Conservation (phyloP, 768 basidiomycete species). For the Dendrothele bispora region DNA sequence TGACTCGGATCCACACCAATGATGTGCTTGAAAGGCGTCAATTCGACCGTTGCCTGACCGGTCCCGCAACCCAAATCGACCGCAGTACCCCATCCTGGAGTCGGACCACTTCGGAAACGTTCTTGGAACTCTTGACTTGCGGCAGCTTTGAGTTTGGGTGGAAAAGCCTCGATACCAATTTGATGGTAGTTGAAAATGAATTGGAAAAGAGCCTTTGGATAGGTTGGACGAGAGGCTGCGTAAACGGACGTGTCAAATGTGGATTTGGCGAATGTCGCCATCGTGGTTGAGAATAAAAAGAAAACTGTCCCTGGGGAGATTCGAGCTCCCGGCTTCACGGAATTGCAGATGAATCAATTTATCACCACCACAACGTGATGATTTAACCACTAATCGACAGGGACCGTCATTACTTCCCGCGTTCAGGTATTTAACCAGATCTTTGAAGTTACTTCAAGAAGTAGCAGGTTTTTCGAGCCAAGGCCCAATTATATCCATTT, state of each 20-base stretch:
- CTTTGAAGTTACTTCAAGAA: too few relatives aligned
- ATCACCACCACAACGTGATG: constrained; percentile 17
- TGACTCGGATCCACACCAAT: constrained; percentile 75
- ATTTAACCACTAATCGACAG: constrained; percentile 24
- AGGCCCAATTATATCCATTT: too few relatives aligned
- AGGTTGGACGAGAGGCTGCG: constrained; percentile 50
- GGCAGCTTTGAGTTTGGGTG: too few relatives aligned
- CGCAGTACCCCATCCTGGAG: constrained; percentile 50
- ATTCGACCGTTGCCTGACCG: constrained; percentile 72
- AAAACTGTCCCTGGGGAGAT: constrained; percentile 21
- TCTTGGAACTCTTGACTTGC: too few relatives aligned
- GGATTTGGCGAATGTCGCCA: constrained; percentile 55
- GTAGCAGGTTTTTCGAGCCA: too few relatives aligned
- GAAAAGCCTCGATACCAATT: constrained; percentile 12
- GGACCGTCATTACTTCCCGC: too few relatives aligned
- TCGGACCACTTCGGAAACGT: not conserved
- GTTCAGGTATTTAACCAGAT: too few relatives aligned
- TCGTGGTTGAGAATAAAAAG: constrained; percentile 24
- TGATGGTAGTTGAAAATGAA: constrained; percentile 45
- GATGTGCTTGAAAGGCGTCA: constrained; percentile 57
- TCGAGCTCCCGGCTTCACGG: constrained; percentile 23
- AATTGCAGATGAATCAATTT: constrained; percentile 4
- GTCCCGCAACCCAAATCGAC: constrained; percentile 81
- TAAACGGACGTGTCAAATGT: constrained; percentile 51
- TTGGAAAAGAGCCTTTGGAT: constrained; percentile 49